Conservation (phyloP, 306 rosid genomes). For the Vigna unguiculata region DNA sequence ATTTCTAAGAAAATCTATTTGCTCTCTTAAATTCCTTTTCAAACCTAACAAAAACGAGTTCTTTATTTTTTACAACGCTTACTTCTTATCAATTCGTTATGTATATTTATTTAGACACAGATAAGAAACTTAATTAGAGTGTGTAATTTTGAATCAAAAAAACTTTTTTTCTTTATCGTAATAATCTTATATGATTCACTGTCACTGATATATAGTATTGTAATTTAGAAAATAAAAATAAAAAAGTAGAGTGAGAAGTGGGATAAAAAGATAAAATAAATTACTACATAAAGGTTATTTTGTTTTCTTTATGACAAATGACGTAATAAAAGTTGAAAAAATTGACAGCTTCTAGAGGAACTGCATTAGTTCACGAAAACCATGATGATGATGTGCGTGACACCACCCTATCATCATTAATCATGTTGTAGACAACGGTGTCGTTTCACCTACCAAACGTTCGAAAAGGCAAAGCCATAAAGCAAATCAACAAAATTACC, state of each 20-base stretch:
- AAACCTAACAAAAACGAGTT: background rate
- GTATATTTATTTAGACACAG: too few relatives aligned
- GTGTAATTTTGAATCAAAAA: too few relatives aligned
- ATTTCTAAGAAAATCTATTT: background rate
- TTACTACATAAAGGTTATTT: background rate
- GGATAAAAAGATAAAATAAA: background rate
- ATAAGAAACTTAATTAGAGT: too few relatives aligned
- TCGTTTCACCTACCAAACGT: slow-evolving; percentile 41
- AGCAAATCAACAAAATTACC: slow-evolving; percentile 23
- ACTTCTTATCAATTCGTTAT: too few relatives aligned
- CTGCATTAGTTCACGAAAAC: slow-evolving; percentile 39
- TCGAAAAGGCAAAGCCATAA: background rate
- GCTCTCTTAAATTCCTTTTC: background rate
- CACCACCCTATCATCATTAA: slow-evolving; percentile 80
- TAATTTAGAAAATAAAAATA: too few relatives aligned
- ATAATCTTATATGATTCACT: too few relatives aligned
- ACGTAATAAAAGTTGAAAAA: slow-evolving; percentile 16
- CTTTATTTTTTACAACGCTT: background rate
- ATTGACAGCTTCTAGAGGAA: slow-evolving; percentile 52
- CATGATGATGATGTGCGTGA: slow-evolving; percentile 78
- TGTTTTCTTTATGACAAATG: background rate
- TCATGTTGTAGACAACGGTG: slow-evolving; percentile 42
- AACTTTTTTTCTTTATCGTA: too few relatives aligned
- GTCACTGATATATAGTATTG: too few relatives aligned
- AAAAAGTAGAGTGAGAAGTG: background rate